Evolutionary conservation across 2,329 filamentous ascomycete genomes (phyloP).

Genomic region (Mycosphaerelloides madeirae): DNA sequence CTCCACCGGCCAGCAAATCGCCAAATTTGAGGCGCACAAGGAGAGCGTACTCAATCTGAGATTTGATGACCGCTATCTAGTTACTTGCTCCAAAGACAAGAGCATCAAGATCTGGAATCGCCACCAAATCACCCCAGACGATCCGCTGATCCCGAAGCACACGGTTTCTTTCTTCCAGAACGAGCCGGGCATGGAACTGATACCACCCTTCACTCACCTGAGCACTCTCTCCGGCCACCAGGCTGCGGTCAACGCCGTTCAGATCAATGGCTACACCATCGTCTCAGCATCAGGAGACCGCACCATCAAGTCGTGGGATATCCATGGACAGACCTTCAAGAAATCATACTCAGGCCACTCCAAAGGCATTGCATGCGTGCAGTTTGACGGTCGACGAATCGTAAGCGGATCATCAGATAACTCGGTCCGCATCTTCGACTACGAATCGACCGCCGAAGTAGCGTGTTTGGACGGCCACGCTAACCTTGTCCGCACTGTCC

Average conservation of each 20-base stretch:
- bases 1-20: constrained; percentile 77
- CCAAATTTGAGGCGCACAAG: constrained; percentile 69
- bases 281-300: constrained; percentile 94
- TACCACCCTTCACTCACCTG: constrained; percentile 68
- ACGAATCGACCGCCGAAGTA: constrained; percentile 78
- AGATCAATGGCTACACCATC: constrained; percentile 78
- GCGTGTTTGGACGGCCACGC: constrained; percentile 78
- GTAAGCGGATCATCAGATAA: constrained; percentile 96
- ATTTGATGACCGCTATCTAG: constrained; percentile 85
- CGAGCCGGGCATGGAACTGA: constrained; percentile 45
- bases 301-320: constrained; percentile 91
- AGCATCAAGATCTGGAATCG: constrained; percentile 96
- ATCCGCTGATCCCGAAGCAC: constrained; percentile 33
- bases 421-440: constrained; percentile 92
- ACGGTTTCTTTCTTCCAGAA: constrained; percentile 37
- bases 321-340: constrained; percentile 69
- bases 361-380: constrained; percentile 96
- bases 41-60: constrained; percentile 92
- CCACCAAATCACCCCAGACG: constrained; percentile 51
- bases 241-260: constrained; percentile 93
- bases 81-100: constrained; percentile 97
- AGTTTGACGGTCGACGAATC: constrained; percentile 89
- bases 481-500: constrained; percentile 85
- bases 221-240: constrained; percentile 76
- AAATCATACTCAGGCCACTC: constrained; percentile 76